phyloP scores from a whole-genome alignment of 2,329 filamentous ascomycete species.

The Tricladium varicosporioides region DNA sequence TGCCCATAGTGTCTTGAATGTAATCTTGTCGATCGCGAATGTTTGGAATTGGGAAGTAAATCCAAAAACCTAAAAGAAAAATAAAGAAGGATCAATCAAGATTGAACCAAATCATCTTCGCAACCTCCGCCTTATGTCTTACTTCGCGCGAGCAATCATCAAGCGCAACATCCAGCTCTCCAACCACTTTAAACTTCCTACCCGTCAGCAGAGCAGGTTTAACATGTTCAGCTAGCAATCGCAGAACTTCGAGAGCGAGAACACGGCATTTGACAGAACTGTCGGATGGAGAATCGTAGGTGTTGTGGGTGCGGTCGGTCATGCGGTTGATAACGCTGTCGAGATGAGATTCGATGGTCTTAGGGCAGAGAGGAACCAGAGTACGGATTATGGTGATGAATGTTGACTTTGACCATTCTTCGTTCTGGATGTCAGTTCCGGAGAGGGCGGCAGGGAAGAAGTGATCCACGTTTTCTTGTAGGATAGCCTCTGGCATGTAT shows the following conservation, averaged over 20 bases:
- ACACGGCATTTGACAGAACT: conserved; percentile 21
- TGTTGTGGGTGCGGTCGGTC: conserved; percentile 30
- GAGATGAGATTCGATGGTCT: conserved; percentile 26
- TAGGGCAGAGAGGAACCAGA: conserved; percentile 20
- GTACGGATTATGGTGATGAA: conserved; percentile 25
- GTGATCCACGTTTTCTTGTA: conserved; percentile 12
- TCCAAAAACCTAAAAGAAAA: background rate
- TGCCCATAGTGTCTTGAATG: background rate
- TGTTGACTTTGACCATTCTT: conserved; percentile 24
- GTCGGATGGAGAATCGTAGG: conserved; percentile 27
- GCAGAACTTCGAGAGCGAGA: conserved; percentile 31
- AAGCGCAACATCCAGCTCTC: conserved; percentile 26
- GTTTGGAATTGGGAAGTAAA: no score
- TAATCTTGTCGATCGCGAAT: no score
- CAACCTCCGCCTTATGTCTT: conserved; percentile 23
- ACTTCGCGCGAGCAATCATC: conserved; percentile 30
- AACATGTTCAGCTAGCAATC: conserved; percentile 22
- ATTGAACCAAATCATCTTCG: conserved; percentile 28
- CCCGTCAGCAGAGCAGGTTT: conserved; percentile 14
- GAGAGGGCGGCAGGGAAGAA: conserved; percentile 28
- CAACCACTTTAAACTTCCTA: conserved; percentile 20
- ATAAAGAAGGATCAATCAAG: background rate
- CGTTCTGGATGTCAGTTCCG: conserved; percentile 26
- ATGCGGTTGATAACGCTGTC: conserved; percentile 31
- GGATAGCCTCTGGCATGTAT: conserved; percentile 20